Percentiles rank a stretch among this genome's conserved stretches.
Evolutionary conservation across 2,329 filamentous ascomycete species (phyloP).

Genomic region (Graphilbum ipis-grandicollis): DNA sequence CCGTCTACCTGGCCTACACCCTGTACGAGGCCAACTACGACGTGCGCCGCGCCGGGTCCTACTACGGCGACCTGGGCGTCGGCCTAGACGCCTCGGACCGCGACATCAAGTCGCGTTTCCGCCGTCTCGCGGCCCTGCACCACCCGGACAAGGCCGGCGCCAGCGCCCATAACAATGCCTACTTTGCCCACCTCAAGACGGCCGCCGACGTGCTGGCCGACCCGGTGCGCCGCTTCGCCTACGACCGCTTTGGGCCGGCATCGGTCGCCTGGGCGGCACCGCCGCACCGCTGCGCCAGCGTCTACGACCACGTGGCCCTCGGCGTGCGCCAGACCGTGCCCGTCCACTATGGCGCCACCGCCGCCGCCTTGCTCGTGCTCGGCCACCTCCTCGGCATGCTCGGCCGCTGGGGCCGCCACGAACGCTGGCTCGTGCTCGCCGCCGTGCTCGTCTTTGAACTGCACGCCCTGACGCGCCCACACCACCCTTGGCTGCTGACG

Average conservation of each 20-base stretch:
- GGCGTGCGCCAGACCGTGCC: constrained; percentile 37
- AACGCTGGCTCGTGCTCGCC: constrained; percentile 42
- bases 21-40: constrained; percentile 83
- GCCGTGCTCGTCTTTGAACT: constrained; percentile 38
- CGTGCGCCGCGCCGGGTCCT: constrained; percentile 53
- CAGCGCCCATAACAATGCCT: constrained; percentile 16
- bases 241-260: constrained; percentile 72
- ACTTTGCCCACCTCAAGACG: constrained; percentile 70
- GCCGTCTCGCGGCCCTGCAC: constrained; percentile 50
- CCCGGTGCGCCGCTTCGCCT: constrained; percentile 63
- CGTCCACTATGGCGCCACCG: constrained; percentile 43
- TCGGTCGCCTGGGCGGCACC: constrained; percentile 41
- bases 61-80: constrained; percentile 63
- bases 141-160: constrained; percentile 67
- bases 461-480: constrained; percentile 36
- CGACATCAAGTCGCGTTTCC: constrained; percentile 70
- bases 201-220: constrained; percentile 72
- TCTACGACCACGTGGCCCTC: constrained; percentile 53
- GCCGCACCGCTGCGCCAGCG: constrained; percentile 35
- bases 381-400: constrained; percentile 29
- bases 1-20: constrained; percentile 75
- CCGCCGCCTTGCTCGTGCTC: constrained; percentile 40
- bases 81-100: constrained; percentile 51
- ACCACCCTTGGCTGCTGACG: constrained; percentile 22
- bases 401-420: constrained; percentile 48